These are phyloP conservation scores for Rubia yunnanensis DNA, from an alignment of 257 asterid genomes.

Conservation along the genomic window DNA sequence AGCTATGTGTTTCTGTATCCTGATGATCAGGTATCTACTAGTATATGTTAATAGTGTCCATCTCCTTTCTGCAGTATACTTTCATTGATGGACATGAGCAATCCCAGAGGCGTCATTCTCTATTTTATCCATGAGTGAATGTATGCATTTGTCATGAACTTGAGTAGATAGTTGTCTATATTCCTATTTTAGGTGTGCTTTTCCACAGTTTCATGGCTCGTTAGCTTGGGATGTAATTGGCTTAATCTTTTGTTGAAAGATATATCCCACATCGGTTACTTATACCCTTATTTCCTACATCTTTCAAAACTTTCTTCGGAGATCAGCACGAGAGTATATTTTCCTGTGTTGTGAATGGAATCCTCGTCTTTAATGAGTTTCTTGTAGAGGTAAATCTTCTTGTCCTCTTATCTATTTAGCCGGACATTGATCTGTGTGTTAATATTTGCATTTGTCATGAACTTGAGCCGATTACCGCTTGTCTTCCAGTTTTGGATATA, in stretches of 20 bases:
- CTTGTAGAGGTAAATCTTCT: not conserved
- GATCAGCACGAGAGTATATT: not conserved
- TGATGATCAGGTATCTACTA: too few relatives aligned
- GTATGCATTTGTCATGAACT: not conserved
- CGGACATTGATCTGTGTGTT: not conserved
- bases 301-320: not conserved
- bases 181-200: not conserved
- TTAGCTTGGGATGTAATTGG: not conserved
- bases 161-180: not conserved
- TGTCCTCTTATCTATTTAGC: not conserved
- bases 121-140: not conserved
- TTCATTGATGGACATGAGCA: too few relatives aligned
- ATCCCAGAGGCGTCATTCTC: too few relatives aligned
- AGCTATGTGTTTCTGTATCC: too few relatives aligned
- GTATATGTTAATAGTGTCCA: too few relatives aligned
- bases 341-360: not conserved
- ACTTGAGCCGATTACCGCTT: too few relatives aligned
- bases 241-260: too few relatives aligned
- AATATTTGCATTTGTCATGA: not conserved
- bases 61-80: too few relatives aligned
- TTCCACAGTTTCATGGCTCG: not conserved
- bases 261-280: too few relatives aligned
- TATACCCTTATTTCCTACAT: too few relatives aligned
- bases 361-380: not conserved
- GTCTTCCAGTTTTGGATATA: not conserved